Conservation (phyloP, 441 rosid genomes). For the Geranium incanum region DNA sequence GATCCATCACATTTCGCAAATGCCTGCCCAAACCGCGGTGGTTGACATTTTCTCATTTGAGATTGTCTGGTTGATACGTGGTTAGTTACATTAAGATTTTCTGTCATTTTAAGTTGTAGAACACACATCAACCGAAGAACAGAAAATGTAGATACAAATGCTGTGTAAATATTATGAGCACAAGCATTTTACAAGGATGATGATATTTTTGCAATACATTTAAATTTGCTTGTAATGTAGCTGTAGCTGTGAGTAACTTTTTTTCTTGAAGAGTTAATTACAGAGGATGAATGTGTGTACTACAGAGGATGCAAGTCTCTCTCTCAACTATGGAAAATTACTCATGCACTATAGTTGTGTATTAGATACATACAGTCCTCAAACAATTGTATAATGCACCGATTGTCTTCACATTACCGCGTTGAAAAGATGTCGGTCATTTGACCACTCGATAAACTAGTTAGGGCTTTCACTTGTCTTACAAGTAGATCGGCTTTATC, state of each 20-base stretch:
- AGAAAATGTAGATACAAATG: neutral
- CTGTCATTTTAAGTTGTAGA: neutral
- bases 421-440: too few relatives aligned
- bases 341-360: neutral
- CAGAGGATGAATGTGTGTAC: neutral
- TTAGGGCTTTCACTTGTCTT: too few relatives aligned
- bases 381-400: neutral
- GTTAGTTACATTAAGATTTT: neutral
- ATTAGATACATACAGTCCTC: neutral
- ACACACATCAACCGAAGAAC: neutral
- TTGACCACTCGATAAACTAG: too few relatives aligned
- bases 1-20: constrained; percentile 95
- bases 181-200: neutral
- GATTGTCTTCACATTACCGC: too few relatives aligned
- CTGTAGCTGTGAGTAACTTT: neutral
- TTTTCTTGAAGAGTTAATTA: too few relatives aligned
- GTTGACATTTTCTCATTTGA: constrained; percentile 21
- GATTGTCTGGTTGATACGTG: neutral
- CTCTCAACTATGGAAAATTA: too few relatives aligned
- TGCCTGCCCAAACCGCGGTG: constrained; percentile 71
- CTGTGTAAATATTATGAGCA: neutral
- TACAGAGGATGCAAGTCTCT: too few relatives aligned
- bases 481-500: too few relatives aligned
- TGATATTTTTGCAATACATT: neutral
- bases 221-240: neutral